A percentile compares a stretch with the other conserved stretches of the same genome.
These are phyloP conservation scores for Aspergillus hancockii DNA, from an alignment of 495 filamentous ascomycete genomes.

Conservation along the genomic window DNA sequence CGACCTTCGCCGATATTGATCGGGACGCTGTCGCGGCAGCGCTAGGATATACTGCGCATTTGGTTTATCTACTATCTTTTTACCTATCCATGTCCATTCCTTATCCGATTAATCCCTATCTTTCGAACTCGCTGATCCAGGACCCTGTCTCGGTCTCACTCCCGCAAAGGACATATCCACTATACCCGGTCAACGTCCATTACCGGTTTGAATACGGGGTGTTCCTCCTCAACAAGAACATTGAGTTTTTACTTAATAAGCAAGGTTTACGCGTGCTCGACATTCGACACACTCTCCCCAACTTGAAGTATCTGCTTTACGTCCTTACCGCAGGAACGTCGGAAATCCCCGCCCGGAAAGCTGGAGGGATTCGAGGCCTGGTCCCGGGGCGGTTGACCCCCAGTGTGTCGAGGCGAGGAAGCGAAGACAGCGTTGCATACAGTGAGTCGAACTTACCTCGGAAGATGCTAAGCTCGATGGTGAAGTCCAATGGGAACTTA, in stretches of 20 bases:
- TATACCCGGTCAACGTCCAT: slow-evolving; percentile 74
- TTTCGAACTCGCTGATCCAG: slow-evolving; percentile 73
- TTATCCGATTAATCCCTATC: slow-evolving; percentile 72
- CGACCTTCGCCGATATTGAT: slow-evolving; percentile 63
- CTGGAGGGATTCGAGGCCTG: slow-evolving; percentile 71
- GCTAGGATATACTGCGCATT: slow-evolving; percentile 76
- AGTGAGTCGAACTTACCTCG: slow-evolving; percentile 33
- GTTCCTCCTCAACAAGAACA: slow-evolving; percentile 90
- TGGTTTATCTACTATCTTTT: slow-evolving; percentile 74
- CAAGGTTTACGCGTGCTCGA: slow-evolving; percentile 78
- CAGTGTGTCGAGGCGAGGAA: slow-evolving; percentile 39
- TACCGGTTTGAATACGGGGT: slow-evolving; percentile 95
- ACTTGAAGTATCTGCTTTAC: slow-evolving; percentile 89
- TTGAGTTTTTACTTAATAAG: slow-evolving; percentile 79
- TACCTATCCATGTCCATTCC: slow-evolving; percentile 79
- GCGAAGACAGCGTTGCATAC: slow-evolving; percentile 42
- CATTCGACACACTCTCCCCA: slow-evolving; percentile 86
- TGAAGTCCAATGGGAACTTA: slow-evolving; percentile 34
- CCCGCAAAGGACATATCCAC: slow-evolving; percentile 71
- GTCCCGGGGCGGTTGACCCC: slow-evolving; percentile 37
- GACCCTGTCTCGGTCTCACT: slow-evolving; percentile 76
- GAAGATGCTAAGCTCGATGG: slow-evolving; percentile 28
- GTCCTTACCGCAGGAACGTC: slow-evolving; percentile 76
- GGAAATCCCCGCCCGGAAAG: slow-evolving; percentile 76
- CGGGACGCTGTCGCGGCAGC: slow-evolving; percentile 76